Conservation (phyloP, 1,139 yeast genomes). For the Blastobotrys serpentis region DNA sequence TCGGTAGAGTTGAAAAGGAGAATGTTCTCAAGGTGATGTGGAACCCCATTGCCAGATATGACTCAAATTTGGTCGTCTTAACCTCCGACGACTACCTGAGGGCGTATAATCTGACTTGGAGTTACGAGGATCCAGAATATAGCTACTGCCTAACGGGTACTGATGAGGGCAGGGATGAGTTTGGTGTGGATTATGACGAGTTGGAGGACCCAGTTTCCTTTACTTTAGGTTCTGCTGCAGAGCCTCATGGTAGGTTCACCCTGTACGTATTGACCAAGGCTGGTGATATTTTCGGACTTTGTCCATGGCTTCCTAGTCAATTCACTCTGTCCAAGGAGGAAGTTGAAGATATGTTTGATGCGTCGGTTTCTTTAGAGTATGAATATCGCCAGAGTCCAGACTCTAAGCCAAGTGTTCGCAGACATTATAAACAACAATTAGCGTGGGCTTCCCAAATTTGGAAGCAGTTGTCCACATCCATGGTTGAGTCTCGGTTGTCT, state of each 20-base stretch:
- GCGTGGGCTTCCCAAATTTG: constrained; percentile 33
- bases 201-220: constrained; percentile 42
- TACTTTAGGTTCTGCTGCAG: constrained; percentile 47
- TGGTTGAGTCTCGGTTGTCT: constrained; percentile 25
- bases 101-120: constrained; percentile 39
- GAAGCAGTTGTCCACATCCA: constrained; percentile 27
- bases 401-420: constrained; percentile 14
- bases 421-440: constrained; percentile 28
- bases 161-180: constrained; percentile 1
- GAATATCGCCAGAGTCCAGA: constrained; percentile 23
- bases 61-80: constrained; percentile 44
- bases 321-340: constrained; percentile 40
- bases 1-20: constrained; percentile 5
- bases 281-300: constrained; percentile 54
- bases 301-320: constrained; percentile 54
- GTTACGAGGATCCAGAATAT: constrained; percentile 32
- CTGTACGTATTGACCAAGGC: constrained; percentile 51
- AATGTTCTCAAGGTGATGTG: constrained; percentile 40
- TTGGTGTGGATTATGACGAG: constrained; percentile 17
- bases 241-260: constrained; percentile 44
- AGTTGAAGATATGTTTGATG: constrained; percentile 44
- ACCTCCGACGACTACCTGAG: constrained; percentile 40
- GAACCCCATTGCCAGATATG: constrained; percentile 46
- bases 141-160: constrained; percentile 7
- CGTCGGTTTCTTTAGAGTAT: constrained; percentile 39